Evolutionary conservation across 2,329 filamentous ascomycete species (phyloP).

Genomic region (Aspergillus costaricaensis): DNA sequence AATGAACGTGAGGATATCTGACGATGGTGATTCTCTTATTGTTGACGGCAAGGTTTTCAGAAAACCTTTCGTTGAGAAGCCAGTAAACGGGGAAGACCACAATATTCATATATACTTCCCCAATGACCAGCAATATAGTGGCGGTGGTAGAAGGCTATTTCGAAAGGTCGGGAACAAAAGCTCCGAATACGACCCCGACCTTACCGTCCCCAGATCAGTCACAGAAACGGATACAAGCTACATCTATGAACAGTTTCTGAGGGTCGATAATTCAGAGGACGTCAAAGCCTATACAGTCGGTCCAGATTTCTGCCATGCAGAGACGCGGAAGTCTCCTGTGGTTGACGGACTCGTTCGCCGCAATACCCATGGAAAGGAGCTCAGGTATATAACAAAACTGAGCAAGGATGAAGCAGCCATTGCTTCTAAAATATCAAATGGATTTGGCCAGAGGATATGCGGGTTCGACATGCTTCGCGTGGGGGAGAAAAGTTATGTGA

Average conservation of each 20-base stretch:
- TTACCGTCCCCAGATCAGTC: conserved; percentile 76
- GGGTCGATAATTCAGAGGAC: conserved; percentile 95
- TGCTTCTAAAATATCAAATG: conserved; percentile 83
- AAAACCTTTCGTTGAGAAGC: conserved; percentile 98
- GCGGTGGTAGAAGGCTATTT: conserved; percentile 88
- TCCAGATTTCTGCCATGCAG: conserved; percentile 88
- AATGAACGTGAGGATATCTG: conserved; percentile 77
- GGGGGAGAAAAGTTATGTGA: conserved; percentile 89
- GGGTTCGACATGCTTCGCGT: conserved; percentile 92
- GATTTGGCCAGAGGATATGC: conserved; percentile 93
- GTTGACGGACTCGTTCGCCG: conserved; percentile 94
- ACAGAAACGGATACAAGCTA: conserved; percentile 81
- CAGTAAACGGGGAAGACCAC: conserved; percentile 96
- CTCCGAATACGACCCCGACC: conserved; percentile 82
- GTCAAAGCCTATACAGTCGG: conserved; percentile 99
- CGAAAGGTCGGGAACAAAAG: conserved; percentile 99
- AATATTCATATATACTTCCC: conserved; percentile 99
- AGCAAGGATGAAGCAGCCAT: conserved; percentile 78
- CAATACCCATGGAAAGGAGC: conserved; percentile 95
- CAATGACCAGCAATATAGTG: conserved; percentile 69
- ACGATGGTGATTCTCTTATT: conserved; percentile 82
- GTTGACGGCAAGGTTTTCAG: conserved; percentile 80
- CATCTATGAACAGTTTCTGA: conserved; percentile 95
- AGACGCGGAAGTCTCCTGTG: conserved; percentile 95
- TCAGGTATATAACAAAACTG: conserved; percentile 89